These are phyloP conservation scores for Alisma plantagoaquatica DNA, from an alignment of 106 monocot species.

Conservation along the genomic window DNA sequence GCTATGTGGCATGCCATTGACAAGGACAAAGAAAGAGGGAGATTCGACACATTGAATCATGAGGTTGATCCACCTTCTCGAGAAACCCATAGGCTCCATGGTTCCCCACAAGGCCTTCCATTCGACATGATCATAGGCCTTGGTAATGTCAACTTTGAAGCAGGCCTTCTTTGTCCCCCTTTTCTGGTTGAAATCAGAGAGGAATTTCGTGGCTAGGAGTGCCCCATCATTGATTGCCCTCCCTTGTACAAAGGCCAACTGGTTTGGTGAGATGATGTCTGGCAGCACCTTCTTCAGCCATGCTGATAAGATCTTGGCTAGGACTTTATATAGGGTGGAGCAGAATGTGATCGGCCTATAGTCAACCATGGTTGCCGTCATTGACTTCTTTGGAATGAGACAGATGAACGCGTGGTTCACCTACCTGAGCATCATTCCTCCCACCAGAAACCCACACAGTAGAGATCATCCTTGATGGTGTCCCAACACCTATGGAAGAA, in stretches of 20 bases:
- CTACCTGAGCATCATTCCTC: not conserved
- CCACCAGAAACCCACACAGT: not conserved
- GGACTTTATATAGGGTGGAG: not conserved
- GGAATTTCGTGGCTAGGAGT: not conserved
- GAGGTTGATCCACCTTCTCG: not conserved
- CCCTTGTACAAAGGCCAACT: not conserved
- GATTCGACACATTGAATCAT: not conserved
- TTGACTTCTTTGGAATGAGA: not conserved
- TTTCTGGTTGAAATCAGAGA: not conserved
- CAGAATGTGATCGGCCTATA: not conserved
- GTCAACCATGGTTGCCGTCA: not conserved
- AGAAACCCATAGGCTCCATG: not conserved
- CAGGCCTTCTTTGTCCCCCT: not conserved
- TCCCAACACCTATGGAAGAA: not conserved
- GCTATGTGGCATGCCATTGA: not conserved
- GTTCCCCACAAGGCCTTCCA: not conserved
- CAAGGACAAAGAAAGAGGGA: not conserved
- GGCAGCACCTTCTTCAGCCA: not conserved
- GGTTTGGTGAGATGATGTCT: not conserved
- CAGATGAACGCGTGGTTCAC: not conserved
- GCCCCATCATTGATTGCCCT: not conserved
- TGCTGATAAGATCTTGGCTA: not conserved
- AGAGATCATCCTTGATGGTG: not conserved
- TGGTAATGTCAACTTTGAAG: not conserved
- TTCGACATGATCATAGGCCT: not conserved